Evolutionary conservation across 352 stramenopile species (phyloP), one percentile per base, ranked within the genome.

Genomic region (Hyaloperonospora brassicae): DNA sequence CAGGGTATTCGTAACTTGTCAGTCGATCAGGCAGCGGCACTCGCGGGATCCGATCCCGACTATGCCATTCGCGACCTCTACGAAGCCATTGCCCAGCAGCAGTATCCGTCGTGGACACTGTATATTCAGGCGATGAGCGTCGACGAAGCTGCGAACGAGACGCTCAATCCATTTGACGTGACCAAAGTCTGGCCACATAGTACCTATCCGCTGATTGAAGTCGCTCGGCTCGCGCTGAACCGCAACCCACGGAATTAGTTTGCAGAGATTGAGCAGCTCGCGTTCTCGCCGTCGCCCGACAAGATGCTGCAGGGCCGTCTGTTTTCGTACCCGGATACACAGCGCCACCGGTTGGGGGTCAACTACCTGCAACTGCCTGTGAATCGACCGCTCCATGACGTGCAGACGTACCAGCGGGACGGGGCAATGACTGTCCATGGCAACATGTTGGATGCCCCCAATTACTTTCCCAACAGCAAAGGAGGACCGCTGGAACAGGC

Each of bases 111-210:
- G 14, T 97, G 88, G 89, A 96, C 84, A 6, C 55, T 95, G 50
- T 95, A 94, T 58, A 74, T 97, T 17, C 90, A 97, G 66, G 79
- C 96, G 10, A 97, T 97, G 89, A 93, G 76, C 1, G 68, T 79
- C 14, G 64, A 79, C 5, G 58, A 97, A 48, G 84, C 84, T 0
- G 57, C 72, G 5, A 65, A 64, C 12, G 61, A 64, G 40, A 62
- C 62, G 24, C 87, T 93, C 14, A 90, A 97, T 64, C 89, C 90
- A 7, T 97, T 97, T 61, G 90, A 97, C 55, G 76, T 97, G 44
- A 97, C 90, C 57, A 97, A 97, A 61, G 57, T 97, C 27, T 97
- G 89, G 90, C 60, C 84, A n/a, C 89, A 97, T 61, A 57, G 57
- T 7, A 62, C 86, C 8, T 97, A 88, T 55, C 89, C 90, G 9